A percentile compares a stretch with the other conserved stretches of the same genome.
Evolutionary conservation across 164 flowering plant species (phyloP).

Genomic region (Nymphaea colorata): DNA sequence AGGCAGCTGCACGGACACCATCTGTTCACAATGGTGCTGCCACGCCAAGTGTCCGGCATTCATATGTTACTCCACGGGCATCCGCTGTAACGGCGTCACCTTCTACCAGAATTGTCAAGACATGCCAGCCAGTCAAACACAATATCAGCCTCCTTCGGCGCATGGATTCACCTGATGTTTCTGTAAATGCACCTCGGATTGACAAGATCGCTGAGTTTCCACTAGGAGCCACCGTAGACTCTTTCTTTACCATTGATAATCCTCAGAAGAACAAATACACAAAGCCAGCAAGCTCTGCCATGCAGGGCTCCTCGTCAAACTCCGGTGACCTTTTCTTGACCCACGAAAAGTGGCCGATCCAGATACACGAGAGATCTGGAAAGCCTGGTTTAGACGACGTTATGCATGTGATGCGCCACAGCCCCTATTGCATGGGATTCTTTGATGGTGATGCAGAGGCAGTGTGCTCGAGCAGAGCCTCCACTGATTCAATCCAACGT

Average conservation of each 20-base stretch:
- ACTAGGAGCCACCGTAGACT: conserved; percentile 53
- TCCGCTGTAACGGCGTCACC: not conserved
- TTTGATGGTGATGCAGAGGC: conserved; percentile 30
- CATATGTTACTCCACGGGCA: conserved; percentile 21
- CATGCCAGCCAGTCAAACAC: conserved; percentile 4
- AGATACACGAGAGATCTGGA: conserved; percentile 23
- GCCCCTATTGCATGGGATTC: conserved; percentile 10
- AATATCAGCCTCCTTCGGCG: conserved; percentile 29
- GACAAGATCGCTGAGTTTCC: conserved; percentile 89
- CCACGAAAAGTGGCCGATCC: conserved; percentile 68
- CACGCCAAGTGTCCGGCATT: not conserved
- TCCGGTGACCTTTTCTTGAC: conserved; percentile 47
- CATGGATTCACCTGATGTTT: conserved; percentile 74
- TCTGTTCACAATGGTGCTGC: not conserved
- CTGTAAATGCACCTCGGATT: conserved; percentile 79
- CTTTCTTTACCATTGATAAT: conserved; percentile 21
- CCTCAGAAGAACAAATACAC: conserved; percentile 10
- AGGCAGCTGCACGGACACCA: conserved; percentile 11
- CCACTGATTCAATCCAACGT: conserved; percentile 23
- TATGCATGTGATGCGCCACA: conserved; percentile 28
- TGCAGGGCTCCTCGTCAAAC: conserved; percentile 42
- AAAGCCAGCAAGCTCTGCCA: conserved; percentile 16
- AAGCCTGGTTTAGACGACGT: conserved; percentile 15
- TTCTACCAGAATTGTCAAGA: not conserved
- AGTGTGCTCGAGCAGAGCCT: conserved; percentile 48